phyloP scores from a whole-genome alignment of 768 basidiomycete genomes.

The Trametes elegans region DNA sequence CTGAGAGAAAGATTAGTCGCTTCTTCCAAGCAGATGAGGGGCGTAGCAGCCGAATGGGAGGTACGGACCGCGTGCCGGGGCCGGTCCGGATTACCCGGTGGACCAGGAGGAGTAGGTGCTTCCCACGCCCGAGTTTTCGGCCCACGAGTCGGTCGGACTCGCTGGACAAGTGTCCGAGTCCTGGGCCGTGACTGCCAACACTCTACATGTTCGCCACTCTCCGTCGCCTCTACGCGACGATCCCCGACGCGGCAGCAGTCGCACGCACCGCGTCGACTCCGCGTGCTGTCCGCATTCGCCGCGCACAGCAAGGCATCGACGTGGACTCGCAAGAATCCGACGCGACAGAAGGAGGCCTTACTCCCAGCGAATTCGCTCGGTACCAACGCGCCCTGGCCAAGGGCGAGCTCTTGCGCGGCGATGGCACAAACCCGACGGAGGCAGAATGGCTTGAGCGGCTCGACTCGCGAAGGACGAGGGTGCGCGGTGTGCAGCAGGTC shows the following conservation, averaged over 20 bases:
- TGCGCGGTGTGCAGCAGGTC: constrained; percentile 57
- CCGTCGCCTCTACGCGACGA: constrained; percentile 40
- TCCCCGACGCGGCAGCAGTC: constrained; percentile 38
- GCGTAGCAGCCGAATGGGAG: no score
- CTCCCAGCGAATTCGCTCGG: constrained; percentile 60
- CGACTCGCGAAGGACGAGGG: constrained; percentile 56
- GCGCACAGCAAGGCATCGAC: constrained; percentile 48
- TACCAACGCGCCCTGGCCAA: constrained; percentile 58
- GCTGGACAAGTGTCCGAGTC: background rate
- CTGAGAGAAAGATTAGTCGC: no score
- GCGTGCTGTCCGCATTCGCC: constrained; percentile 68
- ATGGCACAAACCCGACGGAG: constrained; percentile 40
- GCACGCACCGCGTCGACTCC: constrained; percentile 73
- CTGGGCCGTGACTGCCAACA: background rate
- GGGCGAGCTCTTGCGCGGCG: constrained; percentile 42
- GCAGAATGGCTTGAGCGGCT: constrained; percentile 58
- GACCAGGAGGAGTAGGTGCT: background rate
- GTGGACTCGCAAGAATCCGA: constrained; percentile 40
- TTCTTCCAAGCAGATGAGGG: no score
- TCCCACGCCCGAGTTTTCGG: constrained; percentile 11
- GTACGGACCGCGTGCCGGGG: no score
- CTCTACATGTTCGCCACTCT: constrained; percentile 36
- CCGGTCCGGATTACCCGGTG: background rate
- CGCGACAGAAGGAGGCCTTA: constrained; percentile 53
- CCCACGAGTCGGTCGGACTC: background rate